These are phyloP conservation scores for Cardamine resedifolia DNA, from an alignment of 345 rosid genomes.

Conservation along the genomic window DNA sequence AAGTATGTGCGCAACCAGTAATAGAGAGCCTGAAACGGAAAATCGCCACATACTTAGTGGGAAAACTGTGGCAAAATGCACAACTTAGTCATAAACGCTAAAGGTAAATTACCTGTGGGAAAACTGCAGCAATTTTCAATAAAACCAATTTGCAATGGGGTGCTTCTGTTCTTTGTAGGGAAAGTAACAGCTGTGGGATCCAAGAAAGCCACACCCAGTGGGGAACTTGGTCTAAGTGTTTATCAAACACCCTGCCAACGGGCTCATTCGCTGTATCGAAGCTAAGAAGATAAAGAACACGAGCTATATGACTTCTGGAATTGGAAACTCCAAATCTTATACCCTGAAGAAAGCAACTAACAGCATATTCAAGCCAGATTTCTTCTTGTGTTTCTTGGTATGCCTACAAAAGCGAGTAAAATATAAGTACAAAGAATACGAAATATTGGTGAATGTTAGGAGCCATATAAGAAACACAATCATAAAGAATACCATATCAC, in stretches of 20 bases:
- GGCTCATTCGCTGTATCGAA: slow-evolving; percentile 90
- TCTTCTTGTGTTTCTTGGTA: slow-evolving; percentile 83
- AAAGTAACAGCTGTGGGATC: slow-evolving; percentile 95
- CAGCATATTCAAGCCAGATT: slow-evolving; percentile 96
- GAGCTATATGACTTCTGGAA: slow-evolving; percentile 95
- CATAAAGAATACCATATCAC: slow-evolving; percentile 73
- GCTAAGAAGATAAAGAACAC: slow-evolving; percentile 93
- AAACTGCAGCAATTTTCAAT: slow-evolving; percentile 81
- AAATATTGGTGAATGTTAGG: neutral
- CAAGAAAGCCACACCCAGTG: slow-evolving; percentile 99
- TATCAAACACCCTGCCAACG: slow-evolving; percentile 95
- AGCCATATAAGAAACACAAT: neutral
- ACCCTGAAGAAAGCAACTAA: slow-evolving; percentile 99
- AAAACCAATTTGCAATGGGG: slow-evolving; percentile 97
- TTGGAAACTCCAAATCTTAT: slow-evolving; percentile 92
- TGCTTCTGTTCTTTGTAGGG: slow-evolving; percentile 97
- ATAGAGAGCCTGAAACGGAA: slow-evolving; percentile 71
- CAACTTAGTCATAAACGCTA: slow-evolving; percentile 9
- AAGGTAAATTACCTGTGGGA: slow-evolving; percentile 67
- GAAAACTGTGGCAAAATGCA: no score
- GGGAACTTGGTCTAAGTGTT: slow-evolving; percentile 90
- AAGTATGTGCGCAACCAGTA: slow-evolving; percentile 99
- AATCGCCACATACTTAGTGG: slow-evolving; percentile 16
- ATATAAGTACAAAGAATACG: slow-evolving; percentile 15
- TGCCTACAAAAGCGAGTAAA: slow-evolving; percentile 53